phyloP scores from a whole-genome alignment of 1,139 yeast genomes.

The Nakaseomyces kungkrabaensis region DNA sequence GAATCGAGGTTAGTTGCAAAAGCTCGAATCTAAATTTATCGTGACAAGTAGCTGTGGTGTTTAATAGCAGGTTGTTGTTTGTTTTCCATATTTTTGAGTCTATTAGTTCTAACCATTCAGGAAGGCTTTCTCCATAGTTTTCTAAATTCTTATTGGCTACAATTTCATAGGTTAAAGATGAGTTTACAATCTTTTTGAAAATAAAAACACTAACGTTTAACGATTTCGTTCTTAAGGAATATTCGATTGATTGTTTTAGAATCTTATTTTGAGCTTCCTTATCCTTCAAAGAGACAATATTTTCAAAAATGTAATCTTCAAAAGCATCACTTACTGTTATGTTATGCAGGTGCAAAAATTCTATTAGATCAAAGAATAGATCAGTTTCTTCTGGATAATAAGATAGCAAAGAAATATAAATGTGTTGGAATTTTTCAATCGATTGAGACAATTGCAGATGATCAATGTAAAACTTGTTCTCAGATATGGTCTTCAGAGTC shows the following conservation, averaged over 20 bases:
- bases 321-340: conserved; percentile 36
- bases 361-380: conserved; percentile 39
- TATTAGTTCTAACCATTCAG: conserved; percentile 56
- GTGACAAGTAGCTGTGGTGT: conserved; percentile 55
- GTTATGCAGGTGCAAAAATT: conserved; percentile 18
- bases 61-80: conserved; percentile 39
- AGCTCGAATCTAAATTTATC: conserved; percentile 72
- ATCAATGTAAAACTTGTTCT: conserved; percentile 25
- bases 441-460: conserved; percentile 73
- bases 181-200: conserved; percentile 54
- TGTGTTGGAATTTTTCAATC: conserved; percentile 46
- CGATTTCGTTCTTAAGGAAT: conserved; percentile 37
- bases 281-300: conserved; percentile 46
- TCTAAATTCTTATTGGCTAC: conserved; percentile 41
- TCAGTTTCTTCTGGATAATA: conserved; percentile 37
- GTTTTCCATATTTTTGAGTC: conserved; percentile 68
- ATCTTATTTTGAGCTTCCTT: conserved; percentile 39
- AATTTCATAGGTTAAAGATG: conserved; percentile 58
- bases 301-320: conserved; percentile 48
- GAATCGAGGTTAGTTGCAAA: conserved; percentile 68
- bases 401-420: conserved; percentile 34
- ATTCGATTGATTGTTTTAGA: conserved; percentile 43
- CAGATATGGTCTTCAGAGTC: conserved; percentile 19
- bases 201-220: conserved; percentile 53
- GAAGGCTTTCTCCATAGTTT: conserved; percentile 35